A percentile compares a stretch with the other conserved stretches of the same genome.
Conservation (phyloP, 2,329 filamentous ascomycete species). For the Cercospora zeae-maydis region DNA sequence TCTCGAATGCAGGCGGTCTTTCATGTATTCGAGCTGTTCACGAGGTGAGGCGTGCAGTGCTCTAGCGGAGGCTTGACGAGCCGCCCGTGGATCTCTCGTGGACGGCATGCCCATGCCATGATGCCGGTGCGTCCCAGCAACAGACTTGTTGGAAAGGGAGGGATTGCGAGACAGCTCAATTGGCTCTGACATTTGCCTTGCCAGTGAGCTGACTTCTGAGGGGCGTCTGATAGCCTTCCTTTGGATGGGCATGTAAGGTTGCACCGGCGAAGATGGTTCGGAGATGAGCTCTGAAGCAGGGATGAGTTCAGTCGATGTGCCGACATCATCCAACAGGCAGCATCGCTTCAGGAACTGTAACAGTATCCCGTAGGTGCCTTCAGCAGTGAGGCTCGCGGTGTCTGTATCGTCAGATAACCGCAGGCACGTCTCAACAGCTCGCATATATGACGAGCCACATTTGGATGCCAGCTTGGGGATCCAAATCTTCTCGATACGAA, state of each 20-base stretch:
- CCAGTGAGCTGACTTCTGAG: conserved; percentile 21
- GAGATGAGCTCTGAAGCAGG: conserved; percentile 25
- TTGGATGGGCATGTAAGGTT: conserved; percentile 8
- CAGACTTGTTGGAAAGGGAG: conserved; percentile 7
- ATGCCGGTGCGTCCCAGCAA: conserved; percentile 8
- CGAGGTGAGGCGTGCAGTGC: conserved; percentile 6
- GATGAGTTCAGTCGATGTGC: conserved; percentile 25
- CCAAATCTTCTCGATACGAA: conserved; percentile 60
- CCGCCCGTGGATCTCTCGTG: conserved; percentile 2
- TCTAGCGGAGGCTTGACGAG: not conserved
- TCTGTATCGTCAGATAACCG: conserved; percentile 57
- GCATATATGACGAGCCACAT: conserved; percentile 72
- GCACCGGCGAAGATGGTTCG: conserved; percentile 17
- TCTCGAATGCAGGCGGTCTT: conserved; percentile 9
- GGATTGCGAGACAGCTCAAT: conserved; percentile 12
- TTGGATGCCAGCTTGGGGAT: conserved; percentile 62
- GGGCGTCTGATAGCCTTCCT: conserved; percentile 9
- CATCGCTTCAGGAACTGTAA: conserved; percentile 36
- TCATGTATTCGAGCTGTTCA: conserved; percentile 5
- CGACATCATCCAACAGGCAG: conserved; percentile 36
- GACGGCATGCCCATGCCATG: not conserved
- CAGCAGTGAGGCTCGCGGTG: conserved; percentile 25
- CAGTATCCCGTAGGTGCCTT: conserved; percentile 32
- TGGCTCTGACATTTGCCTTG: conserved; percentile 24
- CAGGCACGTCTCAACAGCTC: conserved; percentile 69